Conservation (phyloP, 1,284 basidiomycete genomes). For the Calocybe gambosa region DNA sequence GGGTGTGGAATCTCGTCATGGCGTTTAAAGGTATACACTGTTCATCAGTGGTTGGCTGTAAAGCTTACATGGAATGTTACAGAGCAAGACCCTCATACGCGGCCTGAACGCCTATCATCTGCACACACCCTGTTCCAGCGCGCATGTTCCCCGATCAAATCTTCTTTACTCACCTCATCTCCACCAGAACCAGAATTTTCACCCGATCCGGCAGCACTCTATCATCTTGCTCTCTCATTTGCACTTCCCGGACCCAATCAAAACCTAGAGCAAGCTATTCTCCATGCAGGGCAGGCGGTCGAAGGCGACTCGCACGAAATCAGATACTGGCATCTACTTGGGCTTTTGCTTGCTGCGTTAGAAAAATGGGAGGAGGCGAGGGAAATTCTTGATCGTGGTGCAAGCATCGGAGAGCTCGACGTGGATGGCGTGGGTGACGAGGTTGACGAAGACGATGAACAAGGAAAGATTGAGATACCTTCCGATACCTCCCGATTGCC, state of each 20-base stretch:
- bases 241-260: conserved; percentile 60
- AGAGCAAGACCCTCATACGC: conserved; percentile 64
- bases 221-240: conserved; percentile 76
- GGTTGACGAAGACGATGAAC: conserved; percentile 15
- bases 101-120: conserved; percentile 51
- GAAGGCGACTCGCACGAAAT: conserved; percentile 71
- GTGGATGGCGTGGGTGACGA: conserved; percentile 16
- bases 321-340: conserved; percentile 89
- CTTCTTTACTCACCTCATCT: conserved; percentile 25
- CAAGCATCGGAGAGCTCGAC: conserved; percentile 24
- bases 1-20: conserved; percentile 55
- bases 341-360: conserved; percentile 72
- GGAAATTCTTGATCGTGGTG: conserved; percentile 65
- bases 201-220: conserved; percentile 50
- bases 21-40: conserved; percentile 49
- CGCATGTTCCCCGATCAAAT: conserved; percentile 5
- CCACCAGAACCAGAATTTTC: conserved; percentile 49
- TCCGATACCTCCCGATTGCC: background rate
- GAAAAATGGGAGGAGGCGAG: conserved; percentile 81
- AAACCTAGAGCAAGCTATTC: conserved; percentile 63
- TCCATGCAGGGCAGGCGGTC: conserved; percentile 68
- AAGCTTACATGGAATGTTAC: conserved; percentile 4
- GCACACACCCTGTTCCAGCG: conserved; percentile 45
- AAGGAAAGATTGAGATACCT: conserved; percentile 12
- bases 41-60: background rate